Base-by-base conservation (phyloP, 2,329 filamentous ascomycete species). In the Claviceps capensis region DNA sequence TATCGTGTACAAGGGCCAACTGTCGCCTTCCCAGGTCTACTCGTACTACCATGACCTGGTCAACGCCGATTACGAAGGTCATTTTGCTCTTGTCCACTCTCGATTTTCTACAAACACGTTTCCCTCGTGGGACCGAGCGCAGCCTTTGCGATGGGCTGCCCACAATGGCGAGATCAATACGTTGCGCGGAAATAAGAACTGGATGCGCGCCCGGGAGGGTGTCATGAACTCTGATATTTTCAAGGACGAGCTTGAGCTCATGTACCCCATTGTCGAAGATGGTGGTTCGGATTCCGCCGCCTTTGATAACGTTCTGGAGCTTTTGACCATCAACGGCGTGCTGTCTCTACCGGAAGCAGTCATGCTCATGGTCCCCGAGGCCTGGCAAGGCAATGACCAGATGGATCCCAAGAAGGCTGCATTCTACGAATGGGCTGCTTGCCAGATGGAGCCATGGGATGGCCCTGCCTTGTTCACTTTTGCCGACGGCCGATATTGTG, bases 111-210 rank as follows among this genome's bases (percentile, higher is more conserved):
- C 91, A 55, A 97, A 97, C 76, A 97, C 91, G 50, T 97, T 97
- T 72, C 91, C 91, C 19, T 95, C 89, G 1, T 97, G 91, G 91
- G 93, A 97, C 70, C 86, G 91, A 72, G 93, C 91, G 55, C 91
- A 97, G 73, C 91, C 91, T 57, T 74, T 97, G 58, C 82, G 91
- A 71, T 97, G 91, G 91, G 90, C 90, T 58, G 91, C 91, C 63
- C 91, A 97, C 76, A 97, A 97, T 68, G 91, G 91, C 76, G 91
- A 97, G 73, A 97, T 97, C 67, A 97, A 97, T 71, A 97, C 91
- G 1, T 75, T 97, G 56, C 86, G 91, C 66, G 91, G 91, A 55
- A 97, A 97, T 76, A 97, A 97, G 78, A 97, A 97, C 72, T 97
- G 91, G 91, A 97, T 97, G 91, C 85, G 90, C 61, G 91, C 91